These are phyloP conservation scores for Oidiodendron maius DNA, from an alignment of 495 filamentous ascomycete species.

Conservation along the genomic window DNA sequence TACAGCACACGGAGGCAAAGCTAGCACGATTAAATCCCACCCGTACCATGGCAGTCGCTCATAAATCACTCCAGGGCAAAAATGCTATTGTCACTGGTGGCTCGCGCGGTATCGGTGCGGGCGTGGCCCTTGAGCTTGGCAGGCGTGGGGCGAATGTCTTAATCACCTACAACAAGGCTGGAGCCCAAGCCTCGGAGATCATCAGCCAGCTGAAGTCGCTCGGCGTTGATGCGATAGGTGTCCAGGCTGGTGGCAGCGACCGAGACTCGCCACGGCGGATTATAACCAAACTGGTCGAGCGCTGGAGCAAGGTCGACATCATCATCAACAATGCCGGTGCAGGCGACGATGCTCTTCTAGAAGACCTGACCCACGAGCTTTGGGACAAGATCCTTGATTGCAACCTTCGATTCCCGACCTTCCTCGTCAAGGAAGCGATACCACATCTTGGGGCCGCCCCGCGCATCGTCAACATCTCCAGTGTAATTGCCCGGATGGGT, in stretches of 20 bases:
- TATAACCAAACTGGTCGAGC: too few relatives aligned
- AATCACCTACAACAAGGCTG: constrained; percentile 4
- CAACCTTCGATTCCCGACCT: constrained; percentile 25
- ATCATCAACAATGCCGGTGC: constrained; percentile 23
- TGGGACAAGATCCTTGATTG: constrained; percentile 18
- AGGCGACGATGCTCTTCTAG: neutral
- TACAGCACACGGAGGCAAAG: too few relatives aligned
- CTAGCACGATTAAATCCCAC: too few relatives aligned
- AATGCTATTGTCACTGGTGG: constrained; percentile 22
- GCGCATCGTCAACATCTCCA: constrained; percentile 30
- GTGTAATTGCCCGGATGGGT: neutral
- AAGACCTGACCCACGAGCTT: constrained; percentile 7
- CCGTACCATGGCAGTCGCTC: too few relatives aligned
- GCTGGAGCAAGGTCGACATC: too few relatives aligned
- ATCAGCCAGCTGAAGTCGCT: constrained; percentile 20
- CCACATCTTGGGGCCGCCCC: constrained; percentile 28
- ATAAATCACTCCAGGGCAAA: constrained; percentile 18
- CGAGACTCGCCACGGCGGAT: constrained; percentile 21
- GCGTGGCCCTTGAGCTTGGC: constrained; percentile 16
- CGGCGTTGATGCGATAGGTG: too few relatives aligned
- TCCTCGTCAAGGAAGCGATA: constrained; percentile 25
- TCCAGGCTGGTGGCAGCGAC: constrained; percentile 27
- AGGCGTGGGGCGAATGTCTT: constrained; percentile 19
- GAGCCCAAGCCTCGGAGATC: constrained; percentile 24
- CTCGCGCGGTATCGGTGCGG: constrained; percentile 19